phyloP scores from a whole-genome alignment of 192 early-diverging fungal species.

The Kappamyces sp. region DNA sequence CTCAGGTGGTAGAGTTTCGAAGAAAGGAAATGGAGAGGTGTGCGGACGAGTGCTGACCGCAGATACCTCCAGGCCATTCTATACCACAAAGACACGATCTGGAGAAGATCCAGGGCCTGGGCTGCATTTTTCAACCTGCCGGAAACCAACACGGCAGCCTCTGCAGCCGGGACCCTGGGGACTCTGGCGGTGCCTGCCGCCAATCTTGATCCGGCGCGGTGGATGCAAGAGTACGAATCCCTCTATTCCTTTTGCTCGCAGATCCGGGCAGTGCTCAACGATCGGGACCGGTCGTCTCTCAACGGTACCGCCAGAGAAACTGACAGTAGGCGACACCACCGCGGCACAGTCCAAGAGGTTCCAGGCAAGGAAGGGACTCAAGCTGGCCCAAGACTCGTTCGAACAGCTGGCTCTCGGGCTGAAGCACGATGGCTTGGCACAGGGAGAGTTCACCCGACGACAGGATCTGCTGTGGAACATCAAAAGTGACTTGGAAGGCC shows the following conservation, averaged over 20 bases:
- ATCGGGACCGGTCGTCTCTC: background rate
- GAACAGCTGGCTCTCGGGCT: constrained; percentile 2
- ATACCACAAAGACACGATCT: background rate
- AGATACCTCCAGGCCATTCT: constrained; percentile 8
- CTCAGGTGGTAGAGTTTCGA: constrained; percentile 1
- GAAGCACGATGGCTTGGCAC: background rate
- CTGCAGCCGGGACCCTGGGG: background rate
- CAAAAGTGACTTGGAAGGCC: constrained; percentile 1
- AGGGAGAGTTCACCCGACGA: constrained; percentile 5
- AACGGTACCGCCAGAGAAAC: no score
- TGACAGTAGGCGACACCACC: constrained; percentile 6
- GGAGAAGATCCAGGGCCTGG: background rate
- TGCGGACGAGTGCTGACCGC: background rate
- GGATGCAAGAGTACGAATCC: constrained; percentile 9
- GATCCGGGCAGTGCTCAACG: background rate
- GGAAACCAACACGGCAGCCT: background rate
- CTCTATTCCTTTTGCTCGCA: constrained; percentile 6
- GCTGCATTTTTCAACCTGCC: constrained; percentile 7
- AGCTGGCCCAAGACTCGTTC: background rate
- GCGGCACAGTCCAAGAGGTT: constrained; percentile 7
- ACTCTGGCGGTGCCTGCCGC: background rate
- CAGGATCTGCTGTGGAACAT: constrained; percentile 10
- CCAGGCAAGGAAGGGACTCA: constrained; percentile 7
- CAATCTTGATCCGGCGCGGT: constrained; percentile 4
- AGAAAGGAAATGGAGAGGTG: constrained; percentile 4